Conservation (phyloP, 257 asterid genomes). For the Ilex asprella region DNA sequence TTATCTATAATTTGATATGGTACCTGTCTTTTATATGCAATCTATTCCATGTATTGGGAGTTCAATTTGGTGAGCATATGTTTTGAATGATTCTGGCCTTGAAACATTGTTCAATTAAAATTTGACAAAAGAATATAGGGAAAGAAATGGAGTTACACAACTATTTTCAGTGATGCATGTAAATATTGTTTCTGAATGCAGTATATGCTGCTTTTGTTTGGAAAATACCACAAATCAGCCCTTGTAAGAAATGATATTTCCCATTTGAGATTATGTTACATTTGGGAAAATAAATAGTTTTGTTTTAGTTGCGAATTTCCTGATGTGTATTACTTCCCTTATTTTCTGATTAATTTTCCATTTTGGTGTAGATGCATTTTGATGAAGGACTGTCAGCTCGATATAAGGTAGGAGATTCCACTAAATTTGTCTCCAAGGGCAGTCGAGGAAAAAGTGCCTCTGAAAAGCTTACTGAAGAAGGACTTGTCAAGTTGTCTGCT, state of each 20-base stretch:
- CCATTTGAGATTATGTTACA: not conserved
- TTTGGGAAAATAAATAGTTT: no score
- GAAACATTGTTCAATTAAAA: no score
- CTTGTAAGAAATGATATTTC: not conserved
- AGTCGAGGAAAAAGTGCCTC: slow-evolving; percentile 75
- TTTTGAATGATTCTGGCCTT: no score
- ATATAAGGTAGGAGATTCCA: slow-evolving; percentile 63
- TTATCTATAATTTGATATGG: no score
- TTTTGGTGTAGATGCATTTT: slow-evolving; percentile 69
- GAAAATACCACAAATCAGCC: not conserved
- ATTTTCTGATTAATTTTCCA: slow-evolving; percentile 11
- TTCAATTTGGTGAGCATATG: no score
- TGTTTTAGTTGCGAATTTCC: not conserved
- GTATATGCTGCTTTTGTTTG: not conserved
- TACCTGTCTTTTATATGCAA: no score
- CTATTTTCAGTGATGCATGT: no score
- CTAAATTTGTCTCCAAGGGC: slow-evolving; percentile 75
- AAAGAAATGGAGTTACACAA: no score
- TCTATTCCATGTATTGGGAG: no score
- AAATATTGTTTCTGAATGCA: not conserved
- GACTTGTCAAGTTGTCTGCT: slow-evolving; percentile 83
- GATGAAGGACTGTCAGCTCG: slow-evolving; percentile 86
- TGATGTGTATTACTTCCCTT: slow-evolving; percentile 13
- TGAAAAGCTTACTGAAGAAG: slow-evolving; percentile 92
- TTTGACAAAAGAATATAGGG: no score